A percentile compares a stretch with the other conserved stretches of the same genome.
Evolutionary conservation across 768 basidiomycete genomes (phyloP).

Genomic region (Macrolepiota albuminosa): DNA sequence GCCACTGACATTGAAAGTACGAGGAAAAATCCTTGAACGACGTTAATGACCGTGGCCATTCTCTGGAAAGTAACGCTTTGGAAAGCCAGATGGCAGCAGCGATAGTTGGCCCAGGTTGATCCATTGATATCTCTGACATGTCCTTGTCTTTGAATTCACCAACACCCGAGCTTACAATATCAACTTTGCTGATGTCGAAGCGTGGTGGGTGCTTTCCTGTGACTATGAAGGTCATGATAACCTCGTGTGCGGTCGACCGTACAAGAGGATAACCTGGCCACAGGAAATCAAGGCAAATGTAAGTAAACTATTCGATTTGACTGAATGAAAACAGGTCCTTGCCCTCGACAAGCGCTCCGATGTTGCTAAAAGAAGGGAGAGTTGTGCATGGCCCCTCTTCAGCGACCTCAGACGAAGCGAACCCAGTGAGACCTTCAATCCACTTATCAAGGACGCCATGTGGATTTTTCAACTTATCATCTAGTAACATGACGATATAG

Average conservation of each 20-base stretch:
- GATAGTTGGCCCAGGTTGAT: neutral
- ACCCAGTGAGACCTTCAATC: neutral
- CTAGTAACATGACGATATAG: neutral
- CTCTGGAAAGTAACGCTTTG: neutral
- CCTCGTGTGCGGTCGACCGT: neutral
- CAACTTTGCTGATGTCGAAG: neutral
- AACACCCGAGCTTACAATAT: neutral
- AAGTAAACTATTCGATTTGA: too few species aligned
- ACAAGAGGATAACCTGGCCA: neutral
- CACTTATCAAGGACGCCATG: neutral
- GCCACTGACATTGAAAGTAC: neutral
- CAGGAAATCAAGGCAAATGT: neutral
- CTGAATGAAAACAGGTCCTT: neutral
- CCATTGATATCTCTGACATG: constrained; percentile 1
- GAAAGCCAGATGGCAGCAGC: constrained; percentile 4
- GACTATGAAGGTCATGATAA: constrained; percentile 1
- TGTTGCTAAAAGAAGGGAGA: neutral
- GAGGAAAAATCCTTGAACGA: neutral
- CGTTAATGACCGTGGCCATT: neutral
- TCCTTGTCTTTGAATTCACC: constrained; percentile 2
- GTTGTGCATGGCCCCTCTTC: neutral
- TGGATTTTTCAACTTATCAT: neutral
- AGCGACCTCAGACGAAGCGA: neutral
- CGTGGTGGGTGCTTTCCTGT: neutral
- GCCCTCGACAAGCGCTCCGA: neutral